Conservation (phyloP, 805 yeast genomes). For the Clavispora santaluciae region DNA sequence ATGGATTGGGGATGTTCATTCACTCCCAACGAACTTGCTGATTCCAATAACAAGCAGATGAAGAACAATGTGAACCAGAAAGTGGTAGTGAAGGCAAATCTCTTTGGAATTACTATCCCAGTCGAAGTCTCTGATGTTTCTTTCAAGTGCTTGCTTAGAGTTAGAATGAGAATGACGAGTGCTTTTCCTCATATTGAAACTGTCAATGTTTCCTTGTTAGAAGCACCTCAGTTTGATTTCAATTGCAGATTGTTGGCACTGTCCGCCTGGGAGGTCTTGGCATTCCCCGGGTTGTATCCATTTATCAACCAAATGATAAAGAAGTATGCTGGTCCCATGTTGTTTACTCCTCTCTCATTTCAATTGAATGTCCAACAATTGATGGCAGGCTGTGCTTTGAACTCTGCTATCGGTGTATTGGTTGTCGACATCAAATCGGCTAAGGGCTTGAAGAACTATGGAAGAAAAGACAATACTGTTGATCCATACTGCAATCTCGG, state of each 20-base stretch:
- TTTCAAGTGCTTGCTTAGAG: conserved; percentile 67
- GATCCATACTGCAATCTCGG: conserved; percentile 86
- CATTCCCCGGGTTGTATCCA: conserved; percentile 81
- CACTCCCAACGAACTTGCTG: conserved; percentile 86
- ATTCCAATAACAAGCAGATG: conserved; percentile 78
- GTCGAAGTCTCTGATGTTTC: conserved; percentile 76
- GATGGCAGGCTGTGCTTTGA: conserved; percentile 73
- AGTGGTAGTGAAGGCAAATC: conserved; percentile 65
- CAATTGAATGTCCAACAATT: conserved; percentile 90
- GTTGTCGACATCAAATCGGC: conserved; percentile 67
- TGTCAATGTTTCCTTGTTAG: conserved; percentile 76
- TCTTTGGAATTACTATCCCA: conserved; percentile 83
- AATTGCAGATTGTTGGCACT: conserved; percentile 72
- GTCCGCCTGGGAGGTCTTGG: conserved; percentile 79
- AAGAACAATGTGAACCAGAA: conserved; percentile 81
- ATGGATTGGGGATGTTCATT: conserved; percentile 97
- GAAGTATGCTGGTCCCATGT: conserved; percentile 83
- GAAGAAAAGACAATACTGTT: conserved; percentile 67
- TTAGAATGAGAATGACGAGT: conserved; percentile 84
- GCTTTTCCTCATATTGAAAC: conserved; percentile 93
- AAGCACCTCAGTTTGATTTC: conserved; percentile 87
- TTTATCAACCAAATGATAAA: conserved; percentile 80
- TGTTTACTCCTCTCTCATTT: conserved; percentile 86
- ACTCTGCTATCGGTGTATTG: conserved; percentile 83
- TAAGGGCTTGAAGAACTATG: conserved; percentile 61